Base-by-base conservation (phyloP, 1,139 yeast genomes). In the Protomyces lactucae-debilis region DNA sequence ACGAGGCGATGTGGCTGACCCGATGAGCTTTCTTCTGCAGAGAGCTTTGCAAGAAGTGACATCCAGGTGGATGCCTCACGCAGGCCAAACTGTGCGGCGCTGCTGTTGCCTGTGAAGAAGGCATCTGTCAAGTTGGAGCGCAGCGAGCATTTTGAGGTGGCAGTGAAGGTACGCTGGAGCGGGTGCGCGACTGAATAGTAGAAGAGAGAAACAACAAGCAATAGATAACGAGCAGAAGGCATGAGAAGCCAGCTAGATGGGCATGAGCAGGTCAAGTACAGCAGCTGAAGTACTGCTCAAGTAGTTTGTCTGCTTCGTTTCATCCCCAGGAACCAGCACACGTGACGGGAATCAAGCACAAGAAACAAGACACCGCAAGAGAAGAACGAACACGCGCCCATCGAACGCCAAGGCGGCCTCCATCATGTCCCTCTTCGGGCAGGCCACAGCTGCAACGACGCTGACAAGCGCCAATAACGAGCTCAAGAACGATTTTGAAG, bases 381-480 rank as follows among this genome's bases (percentile, higher is more conserved):
- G 32, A 28, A 28, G 32, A 4, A 28, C 32, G 9, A 28, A 28
- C 8, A 28, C 32, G 32, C 32, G 32, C 32, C 28, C 8, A 28
- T 28, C 32, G 32, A 28, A 28, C 32, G 32, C 32, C 1, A 28
- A 28, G 32, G 32, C 32, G 32, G 32, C 32, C 43, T 5, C 1
- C 9, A 8, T 8, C 48, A 43, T 43, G 48, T 43, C 48, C 23
- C 48, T 43, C 48, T 43, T 43, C 23, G 48, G 48, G 23, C 48
- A 43, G 48, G 16, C 43, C 14, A 37, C 43, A 5, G 14, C 43
- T 14, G 43, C 16, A 4, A 21, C 48, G 23, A 43, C 48, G 25
- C 14, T 18, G 23, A 28, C 63, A 35, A 40, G 43, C 70, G 69
- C 69, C 63, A 63, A 66, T 37, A 73, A 77, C 28, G 73, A 65